phyloP scores from a whole-genome alignment of 2,329 filamentous ascomycete genomes.

The Clonostachys rhizophaga region DNA sequence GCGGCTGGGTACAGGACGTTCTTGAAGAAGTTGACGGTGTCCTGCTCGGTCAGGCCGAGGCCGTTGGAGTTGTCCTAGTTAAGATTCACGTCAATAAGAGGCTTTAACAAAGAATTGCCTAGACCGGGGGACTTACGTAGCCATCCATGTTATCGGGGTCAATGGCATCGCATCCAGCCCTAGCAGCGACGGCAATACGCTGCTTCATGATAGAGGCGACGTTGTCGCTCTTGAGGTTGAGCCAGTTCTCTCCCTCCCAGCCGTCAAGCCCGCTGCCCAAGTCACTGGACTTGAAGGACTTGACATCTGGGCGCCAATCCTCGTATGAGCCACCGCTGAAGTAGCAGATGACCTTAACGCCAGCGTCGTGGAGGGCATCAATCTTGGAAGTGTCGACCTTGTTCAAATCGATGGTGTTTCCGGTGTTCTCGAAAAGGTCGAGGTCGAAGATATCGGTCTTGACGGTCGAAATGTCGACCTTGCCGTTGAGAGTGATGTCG shows the following conservation, averaged over 20 bases:
- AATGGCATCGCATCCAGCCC: slow-evolving; percentile 63
- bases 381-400: slow-evolving; percentile 21
- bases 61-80: slow-evolving; percentile 55
- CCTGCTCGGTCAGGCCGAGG: slow-evolving; percentile 49
- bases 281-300: slow-evolving; percentile 48
- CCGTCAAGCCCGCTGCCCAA: slow-evolving; percentile 54
- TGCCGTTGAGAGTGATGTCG: no score
- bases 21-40: slow-evolving; percentile 53
- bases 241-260: slow-evolving; percentile 65
- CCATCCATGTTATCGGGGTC: slow-evolving; percentile 70
- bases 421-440: slow-evolving; percentile 49
- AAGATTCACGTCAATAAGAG: neutral
- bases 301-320: slow-evolving; percentile 54
- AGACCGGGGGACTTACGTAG: slow-evolving; percentile 35
- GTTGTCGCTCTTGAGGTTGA: slow-evolving; percentile 50
- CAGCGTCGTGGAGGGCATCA: slow-evolving; percentile 49
- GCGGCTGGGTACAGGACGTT: slow-evolving; percentile 57
- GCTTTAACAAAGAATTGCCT: neutral
- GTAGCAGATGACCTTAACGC: slow-evolving; percentile 67
- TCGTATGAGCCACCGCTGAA: slow-evolving; percentile 71
- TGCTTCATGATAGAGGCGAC: slow-evolving; percentile 62
- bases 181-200: slow-evolving; percentile 53
- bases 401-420: no score
- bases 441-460: slow-evolving; percentile 34
- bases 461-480: no score